Conservation (phyloP, 306 rosid genomes). For the Malus sylvestris region DNA sequence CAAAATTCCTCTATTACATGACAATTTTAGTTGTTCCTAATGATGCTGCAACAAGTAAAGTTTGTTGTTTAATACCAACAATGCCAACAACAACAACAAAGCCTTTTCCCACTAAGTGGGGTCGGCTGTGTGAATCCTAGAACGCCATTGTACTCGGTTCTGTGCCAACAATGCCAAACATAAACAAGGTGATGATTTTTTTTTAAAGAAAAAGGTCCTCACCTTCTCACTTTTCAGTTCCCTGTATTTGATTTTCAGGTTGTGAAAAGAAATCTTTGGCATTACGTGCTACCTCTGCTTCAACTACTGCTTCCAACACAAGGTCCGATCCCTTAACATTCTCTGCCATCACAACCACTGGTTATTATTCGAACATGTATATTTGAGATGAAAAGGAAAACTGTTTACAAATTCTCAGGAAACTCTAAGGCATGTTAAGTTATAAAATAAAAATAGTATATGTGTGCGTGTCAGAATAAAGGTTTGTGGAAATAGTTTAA, state of each 20-base stretch:
- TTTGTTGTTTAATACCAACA: no score
- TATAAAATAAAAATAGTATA: background rate
- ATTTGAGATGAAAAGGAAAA: background rate
- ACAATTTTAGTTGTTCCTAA: background rate
- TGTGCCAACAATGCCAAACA: background rate
- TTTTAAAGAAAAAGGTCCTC: background rate
- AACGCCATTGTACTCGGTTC: no score
- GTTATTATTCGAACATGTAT: background rate
- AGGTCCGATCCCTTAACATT: conserved; percentile 60
- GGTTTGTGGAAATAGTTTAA: background rate
- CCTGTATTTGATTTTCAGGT: conserved; percentile 46
- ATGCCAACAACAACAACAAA: no score
- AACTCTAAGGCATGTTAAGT: background rate
- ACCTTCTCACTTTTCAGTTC: conserved; percentile 5
- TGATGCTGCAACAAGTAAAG: background rate
- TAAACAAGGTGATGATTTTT: background rate
- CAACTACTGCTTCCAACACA: conserved; percentile 72
- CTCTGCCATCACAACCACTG: conserved; percentile 39
- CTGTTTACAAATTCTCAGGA: background rate
- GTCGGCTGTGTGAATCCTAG: no score
- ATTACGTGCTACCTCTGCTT: conserved; percentile 78
- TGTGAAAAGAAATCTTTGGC: conserved; percentile 81
- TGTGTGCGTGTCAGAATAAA: background rate
- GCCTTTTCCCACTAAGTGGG: no score
- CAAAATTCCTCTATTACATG: background rate